Evolutionary conservation across 306 rosid species (phyloP).

Genomic region (Psophocarpus tetragonolobus): DNA sequence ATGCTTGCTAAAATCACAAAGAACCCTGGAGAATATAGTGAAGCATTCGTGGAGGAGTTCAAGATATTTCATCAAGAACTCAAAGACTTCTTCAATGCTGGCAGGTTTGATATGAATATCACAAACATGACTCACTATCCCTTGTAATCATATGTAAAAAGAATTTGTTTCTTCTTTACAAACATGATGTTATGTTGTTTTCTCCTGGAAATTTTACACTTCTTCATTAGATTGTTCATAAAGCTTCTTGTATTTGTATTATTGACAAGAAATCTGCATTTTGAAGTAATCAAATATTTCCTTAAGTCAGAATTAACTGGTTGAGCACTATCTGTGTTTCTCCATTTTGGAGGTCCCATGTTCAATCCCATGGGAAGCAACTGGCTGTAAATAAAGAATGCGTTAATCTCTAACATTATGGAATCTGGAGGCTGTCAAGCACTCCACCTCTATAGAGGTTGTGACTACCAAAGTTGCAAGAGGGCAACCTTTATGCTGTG

Average conservation of each 20-base stretch:
- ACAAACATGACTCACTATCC: neutral
- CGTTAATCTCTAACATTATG: neutral
- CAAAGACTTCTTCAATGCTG: slow-evolving; percentile 98
- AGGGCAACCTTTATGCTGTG: slow-evolving; percentile 23
- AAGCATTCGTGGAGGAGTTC: slow-evolving; percentile 85
- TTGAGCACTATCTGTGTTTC: slow-evolving; percentile 16
- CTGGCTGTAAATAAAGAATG: slow-evolving; percentile 1
- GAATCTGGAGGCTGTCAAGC: slow-evolving; percentile 11
- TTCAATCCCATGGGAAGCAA: slow-evolving; percentile 12
- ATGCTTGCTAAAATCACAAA: slow-evolving; percentile 89
- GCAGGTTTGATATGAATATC: slow-evolving; percentile 66
- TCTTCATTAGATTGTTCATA: slow-evolving; percentile 9
- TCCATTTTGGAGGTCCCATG: neutral
- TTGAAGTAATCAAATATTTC: slow-evolving; percentile 26
- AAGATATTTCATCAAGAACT: slow-evolving; percentile 88
- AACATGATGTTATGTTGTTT: neutral
- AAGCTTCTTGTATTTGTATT: neutral
- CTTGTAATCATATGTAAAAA: slow-evolving; percentile 19
- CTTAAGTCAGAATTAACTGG: slow-evolving; percentile 4
- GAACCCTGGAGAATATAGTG: slow-evolving; percentile 81
- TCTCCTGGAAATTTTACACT: slow-evolving; percentile 12
- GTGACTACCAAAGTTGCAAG: slow-evolving; percentile 9
- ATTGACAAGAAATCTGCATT: slow-evolving; percentile 7
- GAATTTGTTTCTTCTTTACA: neutral
- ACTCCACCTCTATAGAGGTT: neutral